These are phyloP conservation scores for Hypomyces rosellus DNA, from an alignment of 2,329 filamentous ascomycete genomes.

Conservation along the genomic window DNA sequence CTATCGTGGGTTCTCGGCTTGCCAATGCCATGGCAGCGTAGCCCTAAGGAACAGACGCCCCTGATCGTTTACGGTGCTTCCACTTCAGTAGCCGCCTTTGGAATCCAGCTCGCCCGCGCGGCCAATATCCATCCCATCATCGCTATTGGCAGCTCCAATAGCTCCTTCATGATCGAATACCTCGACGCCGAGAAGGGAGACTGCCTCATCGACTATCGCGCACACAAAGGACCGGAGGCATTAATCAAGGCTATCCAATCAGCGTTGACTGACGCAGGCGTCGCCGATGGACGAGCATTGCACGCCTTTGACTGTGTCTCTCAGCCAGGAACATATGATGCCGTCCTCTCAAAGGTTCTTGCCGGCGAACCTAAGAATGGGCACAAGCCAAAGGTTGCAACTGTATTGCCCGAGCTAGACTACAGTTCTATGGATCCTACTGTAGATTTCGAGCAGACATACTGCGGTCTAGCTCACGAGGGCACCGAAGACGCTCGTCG, in stretches of 20 bases:
- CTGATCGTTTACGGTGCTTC: conserved; percentile 44
- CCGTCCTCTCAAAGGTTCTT: background rate
- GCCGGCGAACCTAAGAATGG: background rate
- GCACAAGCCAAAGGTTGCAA: background rate
- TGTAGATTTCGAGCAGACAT: too few species aligned
- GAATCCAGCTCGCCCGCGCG: conserved; percentile 45
- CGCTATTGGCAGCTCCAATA: conserved; percentile 42
- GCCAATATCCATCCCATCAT: conserved; percentile 54
- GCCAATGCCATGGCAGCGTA: background rate
- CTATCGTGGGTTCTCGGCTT: background rate
- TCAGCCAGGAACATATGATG: background rate
- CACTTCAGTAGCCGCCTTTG: conserved; percentile 50
- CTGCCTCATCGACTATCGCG: conserved; percentile 16
- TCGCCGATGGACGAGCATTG: background rate
- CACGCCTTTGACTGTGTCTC: conserved; percentile 11
- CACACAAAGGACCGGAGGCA: conserved; percentile 4
- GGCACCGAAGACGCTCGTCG: background rate
- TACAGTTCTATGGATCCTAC: background rate
- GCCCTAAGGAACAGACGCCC: conserved; percentile 8
- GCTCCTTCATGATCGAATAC: background rate
- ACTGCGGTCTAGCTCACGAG: background rate
- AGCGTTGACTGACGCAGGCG: background rate
- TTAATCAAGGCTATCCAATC: conserved; percentile 3
- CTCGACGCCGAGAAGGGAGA: conserved; percentile 16
- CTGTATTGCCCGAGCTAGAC: background rate